phyloP scores from a whole-genome alignment of 208 protist genomes.

The Crithidia expoeki region DNA sequence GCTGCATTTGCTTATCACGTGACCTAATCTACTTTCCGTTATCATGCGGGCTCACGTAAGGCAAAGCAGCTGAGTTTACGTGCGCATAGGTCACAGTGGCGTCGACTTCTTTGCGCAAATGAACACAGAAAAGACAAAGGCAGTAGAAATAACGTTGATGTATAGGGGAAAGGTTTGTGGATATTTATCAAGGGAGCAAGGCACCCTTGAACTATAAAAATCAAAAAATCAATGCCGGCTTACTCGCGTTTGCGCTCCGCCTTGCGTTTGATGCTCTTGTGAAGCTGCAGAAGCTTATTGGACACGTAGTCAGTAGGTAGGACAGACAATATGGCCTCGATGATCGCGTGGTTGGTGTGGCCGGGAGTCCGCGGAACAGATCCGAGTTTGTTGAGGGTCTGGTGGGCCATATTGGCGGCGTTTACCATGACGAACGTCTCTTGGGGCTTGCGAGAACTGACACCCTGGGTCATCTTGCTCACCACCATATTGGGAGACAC shows the following conservation, averaged over 20 bases:
- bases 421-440: constrained; percentile 78
- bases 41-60: neutral
- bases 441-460: constrained; percentile 60
- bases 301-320: constrained; percentile 44
- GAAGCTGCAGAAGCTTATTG: constrained; percentile 37
- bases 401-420: constrained; percentile 65
- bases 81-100: too few relatives aligned
- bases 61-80: neutral
- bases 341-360: constrained; percentile 69
- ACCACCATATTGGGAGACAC: constrained; percentile 84
- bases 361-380: constrained; percentile 45
- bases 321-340: constrained; percentile 35
- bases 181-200: neutral
- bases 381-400: constrained; percentile 76
- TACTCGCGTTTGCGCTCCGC: constrained; percentile 38
- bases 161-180: neutral
- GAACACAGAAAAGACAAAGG: neutral
- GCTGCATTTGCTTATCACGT: neutral
- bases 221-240: neutral
- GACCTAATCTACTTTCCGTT: too few relatives aligned
- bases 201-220: neutral
- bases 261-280: constrained; percentile 53
- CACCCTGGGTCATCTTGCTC: constrained; percentile 81
- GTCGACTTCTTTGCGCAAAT: too few relatives aligned
- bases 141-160: neutral